Evolutionary conservation across 495 filamentous ascomycete genomes (phyloP), one percentile per base, ranked within the genome.

Genomic region (Gamarada debralockiae): DNA sequence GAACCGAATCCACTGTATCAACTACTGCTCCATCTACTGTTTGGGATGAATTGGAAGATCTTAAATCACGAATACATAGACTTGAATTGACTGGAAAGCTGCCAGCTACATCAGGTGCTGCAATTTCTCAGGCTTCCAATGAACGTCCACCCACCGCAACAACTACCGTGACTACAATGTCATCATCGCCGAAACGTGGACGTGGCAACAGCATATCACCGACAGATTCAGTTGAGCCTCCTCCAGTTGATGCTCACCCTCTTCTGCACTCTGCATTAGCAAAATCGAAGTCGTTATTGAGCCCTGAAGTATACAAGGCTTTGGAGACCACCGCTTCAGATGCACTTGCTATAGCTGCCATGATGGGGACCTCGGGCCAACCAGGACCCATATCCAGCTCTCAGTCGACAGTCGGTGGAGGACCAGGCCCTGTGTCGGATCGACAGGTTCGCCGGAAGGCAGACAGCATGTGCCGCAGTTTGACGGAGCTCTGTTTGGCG

Each of bases 21-120:
- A 90, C 88, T 0, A 90, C 83, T 2, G 90, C 90, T 8, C 86
- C 91, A 18, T 95, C 93, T 2, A 95, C 89, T 0, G 89, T 98
- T 9, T 98, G 95, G 95, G 93, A 98, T 66, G 93, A 98, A 68
- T 70, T 98, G 17, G 93, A 98, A 58, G 95, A 97, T 48, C 71
- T 98, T 12, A 98, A 97, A 65, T 92, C 90, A 9, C 82, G 95
- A 18, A 96, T 98, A 56, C 83, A 87, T 53, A 89, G 89, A 41
- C 77, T 98, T n/a, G 93, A 98, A 65, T 65, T 92, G 48, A 95
- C 89, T 3, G 91, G 92, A 23, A 95, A 90, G 64, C 70, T 91
- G 12, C 91, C 92, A 1, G 72, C 89, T 0, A 89, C 83, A 10
- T 90, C 90, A 1, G 85, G 82, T 38, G 87, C 86, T 23, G 86